These are phyloP conservation scores for Gossypium schwendimanii DNA, from an alignment of 441 rosid genomes.

Conservation along the genomic window DNA sequence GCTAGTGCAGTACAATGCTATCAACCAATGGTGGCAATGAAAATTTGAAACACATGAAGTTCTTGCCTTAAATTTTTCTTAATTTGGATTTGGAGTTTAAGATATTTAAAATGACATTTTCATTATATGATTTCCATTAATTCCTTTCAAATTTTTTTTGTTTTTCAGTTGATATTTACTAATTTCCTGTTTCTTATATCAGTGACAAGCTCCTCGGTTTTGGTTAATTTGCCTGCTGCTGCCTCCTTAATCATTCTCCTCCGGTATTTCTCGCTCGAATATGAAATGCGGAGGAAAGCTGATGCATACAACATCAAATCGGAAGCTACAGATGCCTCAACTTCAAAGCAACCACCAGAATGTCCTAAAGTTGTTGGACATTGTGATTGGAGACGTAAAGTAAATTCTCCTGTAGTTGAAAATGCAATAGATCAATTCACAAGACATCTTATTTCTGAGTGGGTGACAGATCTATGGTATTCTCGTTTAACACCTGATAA, in stretches of 20 bases:
- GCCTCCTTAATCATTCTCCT: constrained; percentile 69
- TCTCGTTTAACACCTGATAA: constrained; percentile 78
- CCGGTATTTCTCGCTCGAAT: constrained; percentile 77
- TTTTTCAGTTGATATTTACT: background rate
- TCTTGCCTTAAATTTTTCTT: background rate
- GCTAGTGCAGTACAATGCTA: background rate
- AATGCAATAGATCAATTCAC: constrained; percentile 80
- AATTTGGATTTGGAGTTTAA: background rate
- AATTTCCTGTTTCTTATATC: constrained; percentile 23
- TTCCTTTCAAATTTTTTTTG: background rate
- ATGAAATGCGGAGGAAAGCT: constrained; percentile 74
- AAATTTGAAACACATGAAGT: background rate
- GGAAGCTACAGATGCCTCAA: constrained; percentile 24
- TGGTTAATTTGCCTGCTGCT: constrained; percentile 95
- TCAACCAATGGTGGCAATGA: background rate
- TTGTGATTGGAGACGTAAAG: constrained; percentile 83
- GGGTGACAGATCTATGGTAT: constrained; percentile 95
- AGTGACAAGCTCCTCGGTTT: constrained; percentile 99
- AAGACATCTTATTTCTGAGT: constrained; percentile 80
- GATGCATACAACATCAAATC: constrained; percentile 55
- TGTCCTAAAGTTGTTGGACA: constrained; percentile 38
- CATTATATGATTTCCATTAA: background rate
- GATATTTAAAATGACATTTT: background rate
- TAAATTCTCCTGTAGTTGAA: constrained; percentile 86
- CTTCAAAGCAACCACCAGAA: constrained; percentile 40